Evolutionary conservation across 2,329 filamentous ascomycete species (phyloP).

Genomic region (Nothophaeocryptopus gaeumannii): DNA sequence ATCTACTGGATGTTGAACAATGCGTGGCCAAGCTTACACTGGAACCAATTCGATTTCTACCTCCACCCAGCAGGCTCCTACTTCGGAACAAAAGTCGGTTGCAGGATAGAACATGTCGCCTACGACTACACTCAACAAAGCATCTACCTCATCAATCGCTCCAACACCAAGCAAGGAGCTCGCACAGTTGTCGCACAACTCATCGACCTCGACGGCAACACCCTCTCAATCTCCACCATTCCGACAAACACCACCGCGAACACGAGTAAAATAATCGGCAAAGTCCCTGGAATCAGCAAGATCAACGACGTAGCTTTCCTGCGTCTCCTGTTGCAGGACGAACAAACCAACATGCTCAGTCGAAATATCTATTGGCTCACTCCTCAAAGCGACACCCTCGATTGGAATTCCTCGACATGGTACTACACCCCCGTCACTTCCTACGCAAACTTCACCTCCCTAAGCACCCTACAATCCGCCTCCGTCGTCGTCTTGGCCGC

Average conservation of each 20-base stretch:
- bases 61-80: conserved; percentile 13
- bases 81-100: conserved; percentile 13
- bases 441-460: conserved; percentile 2
- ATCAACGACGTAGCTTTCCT: conserved; percentile 14
- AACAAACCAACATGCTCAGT: background rate
- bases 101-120: conserved; percentile 10
- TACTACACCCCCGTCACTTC: conserved; percentile 9
- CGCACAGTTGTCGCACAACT: conserved; percentile 6
- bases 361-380: conserved; percentile 15
- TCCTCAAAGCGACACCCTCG: conserved; percentile 1
- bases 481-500: background rate
- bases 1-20: conserved; percentile 19
- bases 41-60: conserved; percentile 17
- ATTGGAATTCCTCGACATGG: conserved; percentile 13
- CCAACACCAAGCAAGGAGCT: background rate
- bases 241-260: conserved; percentile 2
- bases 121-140: conserved; percentile 4
- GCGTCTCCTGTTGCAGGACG: conserved; percentile 2
- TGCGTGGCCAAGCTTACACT: conserved; percentile 14
- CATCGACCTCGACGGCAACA: conserved; percentile 1
- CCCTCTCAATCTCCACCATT: background rate
- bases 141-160: conserved; percentile 11
- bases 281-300: conserved; percentile 6
- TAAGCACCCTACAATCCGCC: conserved; percentile 4
- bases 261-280: conserved; percentile 3